These are phyloP conservation scores for Penicillium thymicola DNA, from an alignment of 2,329 filamentous ascomycete species.

Conservation along the genomic window DNA sequence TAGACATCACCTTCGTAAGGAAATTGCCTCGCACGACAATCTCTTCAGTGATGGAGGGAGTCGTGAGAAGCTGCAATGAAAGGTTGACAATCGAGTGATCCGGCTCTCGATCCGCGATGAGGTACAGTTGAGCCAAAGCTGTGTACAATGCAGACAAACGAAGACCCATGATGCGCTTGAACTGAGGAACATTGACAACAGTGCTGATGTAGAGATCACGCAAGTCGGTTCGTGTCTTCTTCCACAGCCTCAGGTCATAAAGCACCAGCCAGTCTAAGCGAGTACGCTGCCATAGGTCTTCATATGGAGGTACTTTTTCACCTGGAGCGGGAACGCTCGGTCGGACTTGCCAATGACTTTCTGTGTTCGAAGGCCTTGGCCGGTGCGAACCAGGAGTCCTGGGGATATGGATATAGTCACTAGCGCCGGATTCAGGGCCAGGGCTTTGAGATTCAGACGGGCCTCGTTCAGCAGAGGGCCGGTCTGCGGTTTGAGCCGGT, in stretches of 20 bases:
- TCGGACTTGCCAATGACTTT: slow-evolving; percentile 82
- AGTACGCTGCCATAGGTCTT: slow-evolving; percentile 85
- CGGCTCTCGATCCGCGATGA: slow-evolving; percentile 92
- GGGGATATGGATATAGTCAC: slow-evolving; percentile 62
- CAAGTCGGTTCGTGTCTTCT: slow-evolving; percentile 85
- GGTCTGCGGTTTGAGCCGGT: slow-evolving; percentile 29
- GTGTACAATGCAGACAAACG: slow-evolving; percentile 96
- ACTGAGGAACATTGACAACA: slow-evolving; percentile 89
- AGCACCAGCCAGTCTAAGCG: slow-evolving; percentile 91
- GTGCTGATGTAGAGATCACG: slow-evolving; percentile 94
- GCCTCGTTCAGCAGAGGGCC: slow-evolving; percentile 14
- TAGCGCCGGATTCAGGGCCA: slow-evolving; percentile 15
- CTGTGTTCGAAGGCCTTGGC: slow-evolving; percentile 47
- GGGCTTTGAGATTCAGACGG: slow-evolving; percentile 17
- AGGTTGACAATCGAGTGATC: slow-evolving; percentile 99
- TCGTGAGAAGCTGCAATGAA: slow-evolving; percentile 93
- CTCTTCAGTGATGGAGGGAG: slow-evolving; percentile 92
- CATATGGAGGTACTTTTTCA: slow-evolving; percentile 65
- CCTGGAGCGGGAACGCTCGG: slow-evolving; percentile 66
- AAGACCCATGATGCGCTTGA: slow-evolving; percentile 88
- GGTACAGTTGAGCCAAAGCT: slow-evolving; percentile 84
- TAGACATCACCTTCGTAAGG: slow-evolving; percentile 89
- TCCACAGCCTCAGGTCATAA: slow-evolving; percentile 95
- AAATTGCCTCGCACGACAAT: slow-evolving; percentile 95
- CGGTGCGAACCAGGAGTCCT: slow-evolving; percentile 63